Conservation (phyloP, 306 rosid species). For the Trifolium subterraneum region DNA sequence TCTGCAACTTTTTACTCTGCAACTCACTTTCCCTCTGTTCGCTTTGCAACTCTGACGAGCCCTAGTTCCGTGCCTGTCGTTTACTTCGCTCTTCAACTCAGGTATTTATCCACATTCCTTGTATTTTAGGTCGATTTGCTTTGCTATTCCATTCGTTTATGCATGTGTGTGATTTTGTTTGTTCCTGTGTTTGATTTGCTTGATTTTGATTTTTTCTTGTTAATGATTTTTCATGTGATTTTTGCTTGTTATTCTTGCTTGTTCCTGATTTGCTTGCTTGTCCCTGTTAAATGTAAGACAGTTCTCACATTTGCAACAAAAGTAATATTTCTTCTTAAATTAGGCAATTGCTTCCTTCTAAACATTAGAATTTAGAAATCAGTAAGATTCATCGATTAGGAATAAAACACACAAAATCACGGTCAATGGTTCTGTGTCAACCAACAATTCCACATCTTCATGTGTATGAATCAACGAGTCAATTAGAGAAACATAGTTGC, state of each 20-base stretch:
- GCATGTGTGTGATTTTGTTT: neutral
- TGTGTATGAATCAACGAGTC: neutral
- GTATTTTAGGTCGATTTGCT: neutral
- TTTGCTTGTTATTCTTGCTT: neutral
- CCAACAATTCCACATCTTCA: neutral
- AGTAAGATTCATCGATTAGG: neutral
- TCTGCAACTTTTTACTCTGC: too few species aligned
- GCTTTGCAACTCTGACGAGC: neutral
- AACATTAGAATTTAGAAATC: neutral
- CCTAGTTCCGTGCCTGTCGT: neutral
- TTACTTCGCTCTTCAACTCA: neutral
- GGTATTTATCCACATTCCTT: neutral
- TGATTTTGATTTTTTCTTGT: neutral
- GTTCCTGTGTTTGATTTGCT: neutral
- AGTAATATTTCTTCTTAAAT: neutral
- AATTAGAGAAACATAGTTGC: neutral
- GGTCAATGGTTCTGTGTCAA: constrained; percentile 2
- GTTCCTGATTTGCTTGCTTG: neutral
- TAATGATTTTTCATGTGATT: neutral
- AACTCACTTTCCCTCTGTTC: neutral
- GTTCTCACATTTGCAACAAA: neutral
- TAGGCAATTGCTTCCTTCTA: neutral
- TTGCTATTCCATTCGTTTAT: neutral
- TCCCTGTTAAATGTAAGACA: neutral
- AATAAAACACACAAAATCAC: neutral